These are phyloP conservation scores for Mycena epipterygia DNA, from an alignment of 768 basidiomycete species.

Conservation along the genomic window DNA sequence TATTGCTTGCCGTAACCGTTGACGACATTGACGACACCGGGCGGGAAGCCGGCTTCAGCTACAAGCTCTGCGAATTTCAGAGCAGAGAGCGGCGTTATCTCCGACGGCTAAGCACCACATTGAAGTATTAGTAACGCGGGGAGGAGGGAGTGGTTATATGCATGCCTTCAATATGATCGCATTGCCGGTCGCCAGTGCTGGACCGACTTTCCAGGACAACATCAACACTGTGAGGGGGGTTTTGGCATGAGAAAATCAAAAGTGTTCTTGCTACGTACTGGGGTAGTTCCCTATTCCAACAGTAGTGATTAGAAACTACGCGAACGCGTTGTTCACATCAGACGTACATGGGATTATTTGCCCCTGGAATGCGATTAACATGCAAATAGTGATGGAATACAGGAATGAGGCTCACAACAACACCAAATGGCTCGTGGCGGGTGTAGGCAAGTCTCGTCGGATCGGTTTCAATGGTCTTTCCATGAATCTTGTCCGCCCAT, in stretches of 20 bases:
- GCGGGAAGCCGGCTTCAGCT: slow-evolving; percentile 78
- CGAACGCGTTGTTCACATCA: not conserved
- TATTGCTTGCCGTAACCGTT: slow-evolving; percentile 69
- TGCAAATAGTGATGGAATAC: not conserved
- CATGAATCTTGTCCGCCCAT: slow-evolving; percentile 81
- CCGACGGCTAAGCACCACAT: slow-evolving; percentile 63
- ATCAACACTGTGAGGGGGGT: slow-evolving; percentile 34
- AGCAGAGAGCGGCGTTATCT: slow-evolving; percentile 74
- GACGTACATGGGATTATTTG: slow-evolving; percentile 57
- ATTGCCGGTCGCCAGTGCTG: slow-evolving; percentile 63
- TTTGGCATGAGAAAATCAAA: not conserved
- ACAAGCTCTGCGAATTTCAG: slow-evolving; percentile 64
- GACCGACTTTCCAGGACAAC: slow-evolving; percentile 47
- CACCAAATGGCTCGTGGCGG: slow-evolving; percentile 72
- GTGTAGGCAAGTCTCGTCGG: slow-evolving; percentile 67
- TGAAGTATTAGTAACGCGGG: not conserved
- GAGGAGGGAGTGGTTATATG: not conserved
- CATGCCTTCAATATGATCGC: slow-evolving; percentile 66
- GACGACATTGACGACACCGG: slow-evolving; percentile 79
- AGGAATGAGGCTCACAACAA: slow-evolving; percentile 46
- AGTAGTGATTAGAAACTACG: not conserved
- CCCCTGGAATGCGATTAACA: slow-evolving; percentile 35
- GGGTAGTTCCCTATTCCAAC: slow-evolving; percentile 75
- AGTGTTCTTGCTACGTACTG: slow-evolving; percentile 43
- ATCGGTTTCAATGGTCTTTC: slow-evolving; percentile 69